phyloP scores from a whole-genome alignment of 305 asterid genomes.

The Fraxinus platypoda region DNA sequence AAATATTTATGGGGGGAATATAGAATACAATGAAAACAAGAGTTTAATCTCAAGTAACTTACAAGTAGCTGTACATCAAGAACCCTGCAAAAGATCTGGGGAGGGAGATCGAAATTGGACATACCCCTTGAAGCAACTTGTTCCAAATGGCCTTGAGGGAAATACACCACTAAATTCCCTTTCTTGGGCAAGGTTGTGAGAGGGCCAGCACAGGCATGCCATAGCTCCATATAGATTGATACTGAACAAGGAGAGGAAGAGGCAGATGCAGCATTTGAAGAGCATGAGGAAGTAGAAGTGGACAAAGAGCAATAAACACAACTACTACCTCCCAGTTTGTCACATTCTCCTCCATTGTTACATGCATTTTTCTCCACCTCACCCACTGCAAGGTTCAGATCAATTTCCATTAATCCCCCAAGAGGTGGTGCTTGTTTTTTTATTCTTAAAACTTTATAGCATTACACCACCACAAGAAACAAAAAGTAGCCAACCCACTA shows the following conservation, averaged over 20 bases:
- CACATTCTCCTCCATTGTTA: slow-evolving; percentile 61
- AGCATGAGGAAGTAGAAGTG: slow-evolving; percentile 62
- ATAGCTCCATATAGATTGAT: slow-evolving; percentile 70
- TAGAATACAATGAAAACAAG: not conserved
- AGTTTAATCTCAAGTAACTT: slow-evolving; percentile 22
- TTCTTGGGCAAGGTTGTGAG: slow-evolving; percentile 73
- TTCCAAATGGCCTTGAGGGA: slow-evolving; percentile 90
- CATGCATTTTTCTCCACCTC: slow-evolving; percentile 63
- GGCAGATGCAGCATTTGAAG: slow-evolving; percentile 59
- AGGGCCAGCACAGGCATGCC: slow-evolving; percentile 98
- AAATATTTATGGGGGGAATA: not conserved
- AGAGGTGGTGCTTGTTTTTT: not conserved
- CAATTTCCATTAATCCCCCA: slow-evolving; percentile 68
- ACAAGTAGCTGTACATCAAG: slow-evolving; percentile 83
- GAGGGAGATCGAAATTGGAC: slow-evolving; percentile 70
- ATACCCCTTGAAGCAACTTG: slow-evolving; percentile 68
- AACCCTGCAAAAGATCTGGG: slow-evolving; percentile 91
- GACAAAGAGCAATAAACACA: slow-evolving; percentile 50
- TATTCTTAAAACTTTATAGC: slow-evolving; percentile 27
- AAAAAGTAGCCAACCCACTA: slow-evolving; percentile 20
- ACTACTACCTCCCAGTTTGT: slow-evolving; percentile 41
- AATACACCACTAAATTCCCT: slow-evolving; percentile 79
- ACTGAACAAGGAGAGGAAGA: slow-evolving; percentile 30
- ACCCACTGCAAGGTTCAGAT: slow-evolving; percentile 74
- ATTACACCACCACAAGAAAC: slow-evolving; percentile 31